Evolutionary conservation across 2,329 filamentous ascomycete species (phyloP).

Genomic region (Exophiala sp.): DNA sequence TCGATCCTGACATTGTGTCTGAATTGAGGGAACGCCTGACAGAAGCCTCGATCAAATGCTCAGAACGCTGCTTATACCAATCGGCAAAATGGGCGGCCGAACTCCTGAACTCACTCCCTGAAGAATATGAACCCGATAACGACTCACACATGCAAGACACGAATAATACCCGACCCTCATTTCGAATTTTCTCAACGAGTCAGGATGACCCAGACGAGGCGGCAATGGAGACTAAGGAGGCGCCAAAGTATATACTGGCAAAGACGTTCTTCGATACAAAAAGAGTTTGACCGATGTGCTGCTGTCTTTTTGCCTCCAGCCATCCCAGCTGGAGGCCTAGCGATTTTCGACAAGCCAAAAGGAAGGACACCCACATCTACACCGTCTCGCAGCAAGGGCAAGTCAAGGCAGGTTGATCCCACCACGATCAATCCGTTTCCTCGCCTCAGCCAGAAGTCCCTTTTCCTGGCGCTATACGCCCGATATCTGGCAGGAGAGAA

Average conservation of each 20-base stretch:
- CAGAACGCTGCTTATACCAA: slow-evolving; percentile 90
- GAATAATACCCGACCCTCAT: slow-evolving; percentile 46
- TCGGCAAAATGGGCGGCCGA: slow-evolving; percentile 98
- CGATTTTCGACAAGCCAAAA: slow-evolving; percentile 41
- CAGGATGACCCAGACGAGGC: slow-evolving; percentile 67
- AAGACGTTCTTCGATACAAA: slow-evolving; percentile 93
- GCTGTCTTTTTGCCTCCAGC: slow-evolving; percentile 79
- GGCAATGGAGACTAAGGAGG: slow-evolving; percentile 68
- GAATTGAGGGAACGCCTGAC: slow-evolving; percentile 26
- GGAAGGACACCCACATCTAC: slow-evolving; percentile 35
- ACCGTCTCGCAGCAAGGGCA: slow-evolving; percentile 57
- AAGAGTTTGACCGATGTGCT: slow-evolving; percentile 89
- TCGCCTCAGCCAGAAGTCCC: slow-evolving; percentile 74
- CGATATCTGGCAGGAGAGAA: slow-evolving; percentile 93
- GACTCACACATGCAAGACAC: slow-evolving; percentile 53
- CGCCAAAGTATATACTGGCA: slow-evolving; percentile 78
- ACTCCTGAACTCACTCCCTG: slow-evolving; percentile 70
- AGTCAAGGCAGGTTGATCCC: slow-evolving; percentile 40
- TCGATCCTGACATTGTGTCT: slow-evolving; percentile 22
- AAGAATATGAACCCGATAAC: slow-evolving; percentile 52
- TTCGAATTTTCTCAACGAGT: slow-evolving; percentile 44
- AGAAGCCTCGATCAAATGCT: slow-evolving; percentile 74
- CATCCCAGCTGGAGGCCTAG: slow-evolving; percentile 62
- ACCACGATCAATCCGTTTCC: slow-evolving; percentile 39
- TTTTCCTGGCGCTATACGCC: slow-evolving; percentile 88